Evolutionary conservation across 2,329 filamentous ascomycete genomes (phyloP), one percentile per base, ranked within the genome.

Genomic region (Furcasterigmium furcatum): DNA sequence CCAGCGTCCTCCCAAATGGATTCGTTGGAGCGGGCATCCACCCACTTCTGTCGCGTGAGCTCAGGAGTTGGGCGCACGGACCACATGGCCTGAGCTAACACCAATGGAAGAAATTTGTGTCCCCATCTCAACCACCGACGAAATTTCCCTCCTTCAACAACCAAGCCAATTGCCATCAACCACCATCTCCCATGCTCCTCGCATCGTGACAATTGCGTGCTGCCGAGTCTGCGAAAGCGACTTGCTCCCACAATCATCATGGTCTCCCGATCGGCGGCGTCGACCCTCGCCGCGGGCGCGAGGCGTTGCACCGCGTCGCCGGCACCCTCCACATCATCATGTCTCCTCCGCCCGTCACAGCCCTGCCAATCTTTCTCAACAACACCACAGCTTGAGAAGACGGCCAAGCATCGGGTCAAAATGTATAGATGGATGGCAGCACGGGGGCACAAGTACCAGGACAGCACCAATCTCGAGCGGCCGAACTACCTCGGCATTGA

Each of bases 401-500:
- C 63, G 55, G 65, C 61, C 44, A 58, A 59, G 43, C 53, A 50
- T 24, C 68, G 70, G 9, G 59, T 62, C 46, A 47, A 49, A 29
- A 72, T 75, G 61, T 61, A 63, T 22, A 47, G 59, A 5, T 76
- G 69, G 69, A 38, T 60, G 20, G 51, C 51, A 34, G 42, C 20
- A 16, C 30, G 32, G 4, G 58, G 53, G 21, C 38, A 46, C 8
- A 14, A 38, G 16, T 53, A 57, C 16, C 46, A 51, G 41, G 41
- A 44, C 9, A 39, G 48, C 41, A n/a, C n/a, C n/a, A n/a, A n/a
- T n/a, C 48, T 38, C 9, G 49, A 45, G 35, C 44, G 42, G 20
- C 62, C 66, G 2, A 62, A 60, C 44, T 74, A 76, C 51, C 54
- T 77, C 2, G 60, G 62, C 12, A 56, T 56, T 32, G 52, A 56